A percentile compares a stretch with the other conserved stretches of the same genome.
phyloP scores from a whole-genome alignment of 1,284 basidiomycete species.

The Ustilago nuda region DNA sequence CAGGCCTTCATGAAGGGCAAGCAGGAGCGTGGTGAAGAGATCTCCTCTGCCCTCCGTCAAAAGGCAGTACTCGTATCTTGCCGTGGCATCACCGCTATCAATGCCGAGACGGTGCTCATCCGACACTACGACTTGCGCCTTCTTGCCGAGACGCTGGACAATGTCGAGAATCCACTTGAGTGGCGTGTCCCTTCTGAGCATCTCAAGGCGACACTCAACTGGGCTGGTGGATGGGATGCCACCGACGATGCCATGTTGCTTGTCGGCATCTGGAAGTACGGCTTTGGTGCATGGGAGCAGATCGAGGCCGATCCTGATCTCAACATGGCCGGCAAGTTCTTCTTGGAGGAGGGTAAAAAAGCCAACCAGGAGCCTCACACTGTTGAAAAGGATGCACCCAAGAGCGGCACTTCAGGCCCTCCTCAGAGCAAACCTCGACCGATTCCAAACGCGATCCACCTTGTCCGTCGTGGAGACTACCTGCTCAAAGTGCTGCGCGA shows the following conservation, averaged over 20 bases:
- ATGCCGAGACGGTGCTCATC: slow-evolving; percentile 94
- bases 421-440: slow-evolving; percentile 59
- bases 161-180: slow-evolving; percentile 77
- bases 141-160: slow-evolving; percentile 76
- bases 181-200: slow-evolving; percentile 92
- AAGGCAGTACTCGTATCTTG: slow-evolving; percentile 94
- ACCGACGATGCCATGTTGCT: slow-evolving; percentile 93
- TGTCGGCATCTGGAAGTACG: slow-evolving; percentile 91
- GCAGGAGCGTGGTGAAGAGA: slow-evolving; percentile 79
- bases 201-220: slow-evolving; percentile 91
- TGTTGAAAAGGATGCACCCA: slow-evolving; percentile 43
- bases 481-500: slow-evolving; percentile 88
- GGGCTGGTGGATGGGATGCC: slow-evolving; percentile 94
- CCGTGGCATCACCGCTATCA: slow-evolving; percentile 90
- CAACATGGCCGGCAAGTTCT: slow-evolving; percentile 89
- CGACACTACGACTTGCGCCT: slow-evolving; percentile 90
- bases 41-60: slow-evolving; percentile 76
- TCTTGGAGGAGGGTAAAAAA: slow-evolving; percentile 90
- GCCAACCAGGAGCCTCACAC: slow-evolving; percentile 45
- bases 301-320: slow-evolving; percentile 90
- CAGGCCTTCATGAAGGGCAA: slow-evolving; percentile 72
- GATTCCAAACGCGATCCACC: slow-evolving; percentile 76
- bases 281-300: slow-evolving; percentile 96
- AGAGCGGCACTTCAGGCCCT: slow-evolving; percentile 43
- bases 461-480: slow-evolving; percentile 96